These are phyloP conservation scores for Pyracantha coccinea DNA, from an alignment of 331 rosid genomes.

Conservation along the genomic window DNA sequence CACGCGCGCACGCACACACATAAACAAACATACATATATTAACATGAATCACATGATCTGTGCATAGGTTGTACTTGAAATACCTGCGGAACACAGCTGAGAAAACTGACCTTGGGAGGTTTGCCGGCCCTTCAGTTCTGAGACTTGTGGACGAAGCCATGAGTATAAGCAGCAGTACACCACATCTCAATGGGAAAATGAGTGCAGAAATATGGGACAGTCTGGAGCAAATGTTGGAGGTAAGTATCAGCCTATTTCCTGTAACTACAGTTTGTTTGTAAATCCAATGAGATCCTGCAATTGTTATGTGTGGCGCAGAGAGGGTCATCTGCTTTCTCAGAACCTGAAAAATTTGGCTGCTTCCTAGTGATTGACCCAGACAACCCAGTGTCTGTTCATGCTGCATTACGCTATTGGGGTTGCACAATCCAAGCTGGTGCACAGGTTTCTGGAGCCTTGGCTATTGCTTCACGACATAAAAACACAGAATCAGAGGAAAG, in stretches of 20 bases:
- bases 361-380: constrained; percentile 72
- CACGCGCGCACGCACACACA: no score
- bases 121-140: constrained; percentile 80
- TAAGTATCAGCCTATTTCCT: constrained; percentile 16
- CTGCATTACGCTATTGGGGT: constrained; percentile 93
- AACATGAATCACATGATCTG: background rate
- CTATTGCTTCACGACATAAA: constrained; percentile 29
- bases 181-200: constrained; percentile 41
- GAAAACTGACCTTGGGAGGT: constrained; percentile 89
- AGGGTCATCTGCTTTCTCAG: constrained; percentile 49
- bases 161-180: constrained; percentile 37
- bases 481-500: constrained; percentile 35
- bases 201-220: constrained; percentile 79
- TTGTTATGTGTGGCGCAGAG: constrained; percentile 38
- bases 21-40: background rate
- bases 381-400: constrained; percentile 46
- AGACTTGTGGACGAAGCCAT: constrained; percentile 87
- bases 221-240: constrained; percentile 73
- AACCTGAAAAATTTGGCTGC: constrained; percentile 64
- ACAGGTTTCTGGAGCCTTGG: constrained; percentile 73
- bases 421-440: constrained; percentile 88
- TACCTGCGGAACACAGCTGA: constrained; percentile 65
- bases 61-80: constrained; percentile 72
- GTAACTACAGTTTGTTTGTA: background rate
- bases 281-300: constrained; percentile 12